Percentiles rank a stretch among this genome's conserved stretches.
Evolutionary conservation across 73 alveolate species (phyloP).

Genomic region (Urostyla sp.): DNA sequence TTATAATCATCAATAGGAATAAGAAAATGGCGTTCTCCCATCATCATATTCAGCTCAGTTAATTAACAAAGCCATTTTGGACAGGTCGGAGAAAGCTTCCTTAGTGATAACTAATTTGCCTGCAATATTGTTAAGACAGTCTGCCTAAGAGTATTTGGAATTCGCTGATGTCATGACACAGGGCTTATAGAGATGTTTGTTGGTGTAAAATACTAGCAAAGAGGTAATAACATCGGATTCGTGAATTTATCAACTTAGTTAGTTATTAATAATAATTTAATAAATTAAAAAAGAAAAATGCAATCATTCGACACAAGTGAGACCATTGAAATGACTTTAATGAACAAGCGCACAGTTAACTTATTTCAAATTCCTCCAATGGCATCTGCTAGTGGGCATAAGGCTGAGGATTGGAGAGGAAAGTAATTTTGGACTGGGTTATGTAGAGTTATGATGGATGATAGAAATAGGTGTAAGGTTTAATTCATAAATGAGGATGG

Average conservation of each 20-base stretch:
- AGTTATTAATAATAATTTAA: no score
- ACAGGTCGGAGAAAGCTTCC: conserved; percentile 55
- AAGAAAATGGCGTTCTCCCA: not conserved
- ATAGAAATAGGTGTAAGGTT: conserved; percentile 17
- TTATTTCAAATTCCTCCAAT: conserved; percentile 71
- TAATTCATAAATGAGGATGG: conserved; percentile 33
- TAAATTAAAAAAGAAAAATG: no score
- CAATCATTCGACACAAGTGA: no score
- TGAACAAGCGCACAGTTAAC: conserved; percentile 61
- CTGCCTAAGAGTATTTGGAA: conserved; percentile 48
- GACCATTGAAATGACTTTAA: conserved; percentile 43
- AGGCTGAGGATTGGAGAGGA: conserved; percentile 81
- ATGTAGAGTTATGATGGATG: conserved; percentile 49
- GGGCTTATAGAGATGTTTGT: conserved; percentile 44
- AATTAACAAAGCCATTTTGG: conserved; percentile 34
- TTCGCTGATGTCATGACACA: conserved; percentile 55
- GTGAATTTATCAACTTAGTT: no score
- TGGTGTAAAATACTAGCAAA: conserved; percentile 52
- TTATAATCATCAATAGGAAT: conserved; percentile 20
- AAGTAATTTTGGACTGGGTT: conserved; percentile 70
- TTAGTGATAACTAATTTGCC: conserved; percentile 70
- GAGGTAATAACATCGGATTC: conserved; percentile 58
- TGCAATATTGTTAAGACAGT: conserved; percentile 12
- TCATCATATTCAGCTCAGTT: conserved; percentile 1
- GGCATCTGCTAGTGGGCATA: conserved; percentile 70